Base-by-base conservation (phyloP, 805 yeast species). In the Candida peoriensis region DNA sequence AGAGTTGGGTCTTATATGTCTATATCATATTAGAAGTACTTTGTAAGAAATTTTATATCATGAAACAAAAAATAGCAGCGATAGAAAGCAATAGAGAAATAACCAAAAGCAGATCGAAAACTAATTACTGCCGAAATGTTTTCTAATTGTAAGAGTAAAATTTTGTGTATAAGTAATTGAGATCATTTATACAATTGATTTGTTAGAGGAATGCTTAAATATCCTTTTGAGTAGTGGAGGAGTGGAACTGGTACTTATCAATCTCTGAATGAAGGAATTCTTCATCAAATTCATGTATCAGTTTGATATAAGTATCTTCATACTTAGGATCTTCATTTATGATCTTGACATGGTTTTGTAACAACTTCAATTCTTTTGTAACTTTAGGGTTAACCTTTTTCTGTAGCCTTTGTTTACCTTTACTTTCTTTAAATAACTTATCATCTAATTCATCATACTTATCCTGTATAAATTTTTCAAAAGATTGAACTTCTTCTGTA, bases 371-470 rank as follows among this genome's bases (percentile, higher is more conserved):
- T 20, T 42, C 50, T 25, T 39, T 46, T n/a, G 43, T 28, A 16
- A 35, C 12, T 22, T 30, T 48, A 30, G 52, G 54, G 34, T 44
- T 46, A 28, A 38, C 33, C 35, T 43, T 48, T 35, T 44, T 48
- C 32, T 46, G 48, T 20, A 50, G 25, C 41, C 54, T 46, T 14
- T 32, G 9, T 20, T 28, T 14, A n/a, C 54, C 54, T 23, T 36
- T 19, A 6, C 50, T 33, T 27, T 50, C 50, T 32, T 42, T 50
- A 38, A 36, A 48, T 10, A 50, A 18, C 16, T 34, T 34, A 3
- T 40, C 46, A 31, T 50, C 55, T 6, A 50, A 32, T 32, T 46
- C 49, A 32, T 48, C 48, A 13, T 35, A 30, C 35, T 48, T 42
- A 2, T 17, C 14, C 2, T 31, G 6, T 9, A 48, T 41, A 33